phyloP scores from a whole-genome alignment of 1,139 yeast genomes.

The Debaryomyces subglobosus region DNA sequence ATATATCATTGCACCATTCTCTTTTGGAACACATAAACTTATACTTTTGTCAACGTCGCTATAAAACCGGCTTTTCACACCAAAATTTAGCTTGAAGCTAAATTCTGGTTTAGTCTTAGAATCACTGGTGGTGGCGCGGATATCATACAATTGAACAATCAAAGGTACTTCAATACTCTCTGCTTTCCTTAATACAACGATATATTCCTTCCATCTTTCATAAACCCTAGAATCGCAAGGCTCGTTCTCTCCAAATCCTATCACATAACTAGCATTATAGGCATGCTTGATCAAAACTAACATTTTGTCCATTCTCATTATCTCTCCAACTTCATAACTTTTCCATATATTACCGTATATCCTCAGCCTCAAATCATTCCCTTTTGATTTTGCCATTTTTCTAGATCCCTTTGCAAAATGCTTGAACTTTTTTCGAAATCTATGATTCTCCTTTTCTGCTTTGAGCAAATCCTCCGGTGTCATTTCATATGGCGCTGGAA shows the following conservation, averaged over 20 bases:
- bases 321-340: constrained; percentile 54
- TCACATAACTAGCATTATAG: constrained; percentile 14
- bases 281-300: constrained; percentile 57
- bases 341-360: constrained; percentile 27
- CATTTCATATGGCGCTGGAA: constrained; percentile 4
- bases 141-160: constrained; percentile 61
- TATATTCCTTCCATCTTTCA: constrained; percentile 80
- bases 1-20: constrained; percentile 39
- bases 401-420: constrained; percentile 28
- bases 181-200: constrained; percentile 66
- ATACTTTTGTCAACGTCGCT: constrained; percentile 72
- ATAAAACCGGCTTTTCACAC: constrained; percentile 52
- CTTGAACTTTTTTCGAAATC: constrained; percentile 25
- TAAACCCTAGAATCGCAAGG: constrained; percentile 54
- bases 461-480: constrained; percentile 10
- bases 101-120: constrained; percentile 27
- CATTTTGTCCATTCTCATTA: constrained; percentile 66
- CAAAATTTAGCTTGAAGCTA: constrained; percentile 22
- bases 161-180: constrained; percentile 52
- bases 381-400: constrained; percentile 22
- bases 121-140: constrained; percentile 40
- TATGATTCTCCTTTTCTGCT: constrained; percentile 26
- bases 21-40: constrained; percentile 46
- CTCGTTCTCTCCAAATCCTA: constrained; percentile 43
- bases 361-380: constrained; percentile 22